Conservation (phyloP, 352 stramenopile species). For the Globisporangium orthogonon region DNA sequence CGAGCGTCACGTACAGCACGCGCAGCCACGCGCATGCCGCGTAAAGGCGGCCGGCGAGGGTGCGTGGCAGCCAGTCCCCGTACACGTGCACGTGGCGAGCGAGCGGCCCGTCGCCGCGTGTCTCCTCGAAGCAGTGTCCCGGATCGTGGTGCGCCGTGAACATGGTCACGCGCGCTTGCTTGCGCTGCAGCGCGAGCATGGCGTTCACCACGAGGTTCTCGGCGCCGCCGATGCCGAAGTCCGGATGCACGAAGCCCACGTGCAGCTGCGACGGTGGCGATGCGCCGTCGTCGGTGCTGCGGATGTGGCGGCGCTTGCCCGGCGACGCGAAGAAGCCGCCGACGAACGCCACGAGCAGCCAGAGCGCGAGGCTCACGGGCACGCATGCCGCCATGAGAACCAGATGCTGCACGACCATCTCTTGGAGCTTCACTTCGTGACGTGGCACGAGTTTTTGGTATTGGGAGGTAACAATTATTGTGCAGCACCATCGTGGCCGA, state of each 20-base stretch:
- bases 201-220: conserved; percentile 93
- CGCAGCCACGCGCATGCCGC: conserved; percentile 92
- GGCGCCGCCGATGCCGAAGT: conserved; percentile 97
- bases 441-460: not conserved
- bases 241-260: conserved; percentile 96
- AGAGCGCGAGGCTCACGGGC: conserved; percentile 11
- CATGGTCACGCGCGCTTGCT: conserved; percentile 82
- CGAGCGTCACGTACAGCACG: conserved; percentile 90
- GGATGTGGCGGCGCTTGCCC: not conserved
- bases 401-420: conserved; percentile 9
- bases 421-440: not conserved
- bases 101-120: conserved; percentile 68
- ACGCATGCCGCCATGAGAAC: conserved; percentile 11
- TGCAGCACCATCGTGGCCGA: conserved; percentile 14
- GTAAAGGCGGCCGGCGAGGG: conserved; percentile 83
- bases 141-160: conserved; percentile 96
- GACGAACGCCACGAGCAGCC: conserved; percentile 7
- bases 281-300: not conserved
- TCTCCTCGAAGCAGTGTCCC: conserved; percentile 94
- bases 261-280: conserved; percentile 17
- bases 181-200: conserved; percentile 81
- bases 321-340: conserved; percentile 10
- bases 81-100: conserved; percentile 81
- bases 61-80: conserved; percentile 92
- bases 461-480: too few species aligned